Percentiles rank a stretch among this genome's conserved stretches.
Evolutionary conservation across 768 basidiomycete genomes (phyloP).

Genomic region (Leucosporidium yakuticum): DNA sequence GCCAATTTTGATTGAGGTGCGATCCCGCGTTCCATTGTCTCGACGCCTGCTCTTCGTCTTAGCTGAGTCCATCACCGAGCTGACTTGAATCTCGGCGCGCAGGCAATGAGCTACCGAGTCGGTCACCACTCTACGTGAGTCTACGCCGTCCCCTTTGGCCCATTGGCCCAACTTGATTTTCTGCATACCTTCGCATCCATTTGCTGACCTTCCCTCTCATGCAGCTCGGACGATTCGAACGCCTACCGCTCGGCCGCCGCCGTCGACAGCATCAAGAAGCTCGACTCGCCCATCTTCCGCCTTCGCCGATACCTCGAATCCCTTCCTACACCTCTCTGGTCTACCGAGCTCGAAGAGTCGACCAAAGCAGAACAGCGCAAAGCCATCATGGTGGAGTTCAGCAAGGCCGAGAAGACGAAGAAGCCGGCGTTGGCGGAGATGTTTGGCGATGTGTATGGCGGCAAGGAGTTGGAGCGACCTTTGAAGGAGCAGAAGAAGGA

Average conservation of each 20-base stretch:
- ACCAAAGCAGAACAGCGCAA: constrained; percentile 62
- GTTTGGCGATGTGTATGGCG: constrained; percentile 81
- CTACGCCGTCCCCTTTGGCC: background rate
- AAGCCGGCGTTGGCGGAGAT: constrained; percentile 67
- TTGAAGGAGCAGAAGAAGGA: constrained; percentile 77
- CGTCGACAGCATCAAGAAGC: constrained; percentile 82
- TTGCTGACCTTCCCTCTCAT: constrained; percentile 38
- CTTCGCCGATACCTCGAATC: constrained; percentile 81
- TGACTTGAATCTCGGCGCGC: background rate
- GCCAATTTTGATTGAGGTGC: constrained; percentile 66
- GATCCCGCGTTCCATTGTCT: constrained; percentile 4
- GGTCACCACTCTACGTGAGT: constrained; percentile 75
- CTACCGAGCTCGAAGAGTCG: constrained; percentile 62
- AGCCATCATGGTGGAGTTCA: constrained; percentile 72
- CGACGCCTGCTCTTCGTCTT: background rate
- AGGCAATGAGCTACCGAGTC: constrained; percentile 51
- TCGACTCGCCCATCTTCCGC: constrained; percentile 43
- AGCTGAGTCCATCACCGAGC: constrained; percentile 35
- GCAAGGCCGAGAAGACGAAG: constrained; percentile 63
- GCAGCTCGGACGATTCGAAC: constrained; percentile 90
- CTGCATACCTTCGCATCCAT: background rate
- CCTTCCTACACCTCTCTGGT: constrained; percentile 59
- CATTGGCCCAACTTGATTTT: background rate
- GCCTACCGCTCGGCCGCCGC: constrained; percentile 84
- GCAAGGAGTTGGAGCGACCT: constrained; percentile 70